Evolutionary conservation across 192 early-diverging fungal species (phyloP).

Genomic region (Backusella tuberculispora): DNA sequence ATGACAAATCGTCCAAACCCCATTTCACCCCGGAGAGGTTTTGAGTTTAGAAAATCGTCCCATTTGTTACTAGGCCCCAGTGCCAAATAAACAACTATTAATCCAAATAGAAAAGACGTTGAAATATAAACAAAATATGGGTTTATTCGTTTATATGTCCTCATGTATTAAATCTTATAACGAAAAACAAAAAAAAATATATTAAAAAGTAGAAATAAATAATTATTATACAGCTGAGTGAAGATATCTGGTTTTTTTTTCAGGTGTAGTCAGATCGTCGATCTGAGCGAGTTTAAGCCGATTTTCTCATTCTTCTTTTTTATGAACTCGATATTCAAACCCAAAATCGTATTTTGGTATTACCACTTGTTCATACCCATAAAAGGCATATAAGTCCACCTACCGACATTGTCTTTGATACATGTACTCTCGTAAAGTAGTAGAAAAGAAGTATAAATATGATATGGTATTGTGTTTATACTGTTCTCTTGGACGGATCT

Average conservation of each 20-base stretch:
- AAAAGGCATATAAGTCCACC: too few relatives aligned
- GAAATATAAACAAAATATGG: constrained; percentile 14
- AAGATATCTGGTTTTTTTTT: background rate
- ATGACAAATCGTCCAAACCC: constrained; percentile 37
- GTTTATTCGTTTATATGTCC: background rate
- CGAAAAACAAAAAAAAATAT: background rate
- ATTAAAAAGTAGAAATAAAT: background rate
- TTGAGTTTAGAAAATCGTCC: constrained; percentile 27
- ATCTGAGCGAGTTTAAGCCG: background rate
- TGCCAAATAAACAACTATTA: constrained; percentile 5
- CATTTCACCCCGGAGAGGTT: constrained; percentile 34
- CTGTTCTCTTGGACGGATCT: too few relatives aligned
- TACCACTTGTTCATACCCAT: background rate
- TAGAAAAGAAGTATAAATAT: too few relatives aligned
- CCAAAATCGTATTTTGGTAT: background rate
- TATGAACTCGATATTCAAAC: background rate
- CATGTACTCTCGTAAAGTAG: too few relatives aligned
- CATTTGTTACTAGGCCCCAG: constrained; percentile 11
- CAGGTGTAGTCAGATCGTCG: background rate
- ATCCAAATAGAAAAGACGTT: constrained; percentile 22
- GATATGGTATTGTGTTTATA: too few relatives aligned
- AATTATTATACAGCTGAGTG: too few relatives aligned
- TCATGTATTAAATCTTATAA: background rate
- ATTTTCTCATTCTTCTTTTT: background rate
- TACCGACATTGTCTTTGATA: too few relatives aligned